Conservation (phyloP, 345 rosid genomes). For the Abelmoschus esculentus region DNA sequence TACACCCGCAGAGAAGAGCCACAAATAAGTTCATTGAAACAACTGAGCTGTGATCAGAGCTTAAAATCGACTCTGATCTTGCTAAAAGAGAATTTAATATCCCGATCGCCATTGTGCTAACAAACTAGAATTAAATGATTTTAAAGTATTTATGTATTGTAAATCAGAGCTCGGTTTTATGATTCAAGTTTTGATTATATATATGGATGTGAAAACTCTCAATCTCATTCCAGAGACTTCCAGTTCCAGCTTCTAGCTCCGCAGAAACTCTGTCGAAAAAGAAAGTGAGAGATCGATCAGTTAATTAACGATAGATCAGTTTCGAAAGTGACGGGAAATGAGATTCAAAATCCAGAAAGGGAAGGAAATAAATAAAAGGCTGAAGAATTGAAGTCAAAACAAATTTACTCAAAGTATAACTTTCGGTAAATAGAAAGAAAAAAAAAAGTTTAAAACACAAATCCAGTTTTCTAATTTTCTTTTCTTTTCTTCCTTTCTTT, state of each 20-base stretch:
- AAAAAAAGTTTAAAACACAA: not conserved
- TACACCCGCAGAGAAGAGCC: conserved; percentile 75
- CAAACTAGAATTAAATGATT: not conserved
- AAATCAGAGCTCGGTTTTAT: not conserved
- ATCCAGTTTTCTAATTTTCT: not conserved
- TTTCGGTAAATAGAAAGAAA: not conserved
- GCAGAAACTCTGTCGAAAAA: conserved; percentile 6
- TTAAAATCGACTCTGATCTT: conserved; percentile 20
- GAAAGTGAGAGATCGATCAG: not conserved
- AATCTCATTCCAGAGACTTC: not conserved
- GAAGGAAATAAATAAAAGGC: not conserved
- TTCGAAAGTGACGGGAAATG: not conserved
- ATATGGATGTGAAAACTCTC: conserved; percentile 5
- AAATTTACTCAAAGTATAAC: not conserved
- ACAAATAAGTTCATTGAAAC: conserved; percentile 88
- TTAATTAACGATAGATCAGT: not conserved
- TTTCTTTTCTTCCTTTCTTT: no score
- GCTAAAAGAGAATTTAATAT: conserved; percentile 25
- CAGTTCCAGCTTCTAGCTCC: not conserved
- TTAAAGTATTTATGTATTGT: not conserved
- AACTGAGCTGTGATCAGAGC: conserved; percentile 67
- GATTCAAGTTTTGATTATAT: not conserved
- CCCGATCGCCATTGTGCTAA: conserved; percentile 30
- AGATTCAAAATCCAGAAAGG: not conserved
- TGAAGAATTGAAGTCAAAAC: not conserved